phyloP scores from a whole-genome alignment of 495 filamentous ascomycete species.

The Cryomyces minteri region DNA sequence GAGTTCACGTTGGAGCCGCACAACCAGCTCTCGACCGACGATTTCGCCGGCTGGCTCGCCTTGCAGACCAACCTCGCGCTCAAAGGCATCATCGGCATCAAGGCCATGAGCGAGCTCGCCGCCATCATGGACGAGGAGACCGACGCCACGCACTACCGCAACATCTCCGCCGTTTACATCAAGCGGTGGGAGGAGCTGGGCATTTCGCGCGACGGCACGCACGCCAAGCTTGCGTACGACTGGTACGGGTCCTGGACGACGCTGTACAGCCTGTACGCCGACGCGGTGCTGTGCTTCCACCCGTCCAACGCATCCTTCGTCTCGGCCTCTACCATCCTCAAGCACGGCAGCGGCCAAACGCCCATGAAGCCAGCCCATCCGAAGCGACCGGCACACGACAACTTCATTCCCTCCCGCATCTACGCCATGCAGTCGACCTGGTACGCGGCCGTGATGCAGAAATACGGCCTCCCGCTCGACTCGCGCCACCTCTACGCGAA shows the following conservation, averaged over 20 bases:
- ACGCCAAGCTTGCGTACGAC: constrained; percentile 81
- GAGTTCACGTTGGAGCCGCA: constrained; percentile 71
- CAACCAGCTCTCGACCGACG: constrained; percentile 84
- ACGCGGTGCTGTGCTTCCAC: constrained; percentile 24
- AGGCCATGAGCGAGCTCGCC: constrained; percentile 78
- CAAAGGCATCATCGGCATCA: constrained; percentile 88
- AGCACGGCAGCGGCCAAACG: background rate
- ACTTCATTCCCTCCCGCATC: constrained; percentile 23
- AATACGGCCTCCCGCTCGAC: constrained; percentile 26
- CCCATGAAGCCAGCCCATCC: background rate
- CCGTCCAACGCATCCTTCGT: background rate
- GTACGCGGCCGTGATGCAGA: constrained; percentile 21
- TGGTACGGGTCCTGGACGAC: constrained; percentile 96
- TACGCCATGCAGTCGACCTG: constrained; percentile 21
- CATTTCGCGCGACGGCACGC: constrained; percentile 61
- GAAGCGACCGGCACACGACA: constrained; percentile 1
- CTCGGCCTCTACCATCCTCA: background rate
- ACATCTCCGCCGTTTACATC: constrained; percentile 60
- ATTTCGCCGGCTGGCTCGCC: constrained; percentile 86
- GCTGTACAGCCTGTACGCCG: constrained; percentile 23
- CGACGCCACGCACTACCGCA: constrained; percentile 50
- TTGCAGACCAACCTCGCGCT: constrained; percentile 87
- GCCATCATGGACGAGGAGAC: constrained; percentile 43
- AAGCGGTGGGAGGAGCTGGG: constrained; percentile 68
- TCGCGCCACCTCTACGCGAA: constrained; percentile 24